Evolutionary conservation across 2,329 filamentous ascomycete genomes (phyloP).

Genomic region (Pseudogymnoascus sp.): DNA sequence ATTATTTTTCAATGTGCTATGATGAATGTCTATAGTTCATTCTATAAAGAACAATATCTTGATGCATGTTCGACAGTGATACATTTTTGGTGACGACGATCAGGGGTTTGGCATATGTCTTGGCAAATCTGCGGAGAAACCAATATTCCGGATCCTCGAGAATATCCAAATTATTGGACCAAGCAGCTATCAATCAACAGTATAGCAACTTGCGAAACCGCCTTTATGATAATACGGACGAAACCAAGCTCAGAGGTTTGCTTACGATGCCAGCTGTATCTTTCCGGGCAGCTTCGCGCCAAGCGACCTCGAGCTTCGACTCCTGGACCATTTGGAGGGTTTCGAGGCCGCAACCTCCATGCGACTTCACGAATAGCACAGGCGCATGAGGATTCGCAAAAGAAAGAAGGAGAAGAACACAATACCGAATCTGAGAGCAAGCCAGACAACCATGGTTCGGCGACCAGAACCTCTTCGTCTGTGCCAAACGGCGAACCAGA

Average conservation of each 20-base stretch:
- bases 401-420: constrained; percentile 1
- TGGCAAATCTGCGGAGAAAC: not conserved
- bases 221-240: constrained; percentile 29
- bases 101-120: constrained; percentile 4
- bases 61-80: not conserved
- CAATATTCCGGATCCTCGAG: not conserved
- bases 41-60: not conserved
- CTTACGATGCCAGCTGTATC: constrained; percentile 26
- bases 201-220: constrained; percentile 14
- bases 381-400: constrained; percentile 1
- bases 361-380: not conserved
- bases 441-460: not conserved
- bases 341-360: not conserved
- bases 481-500: not conserved
- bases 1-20: not conserved
- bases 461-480: not conserved
- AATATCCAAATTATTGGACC: constrained; percentile 8
- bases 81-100: not conserved
- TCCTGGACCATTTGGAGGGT: not conserved
- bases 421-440: not conserved
- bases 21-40: not conserved
- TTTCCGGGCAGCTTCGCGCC: constrained; percentile 16
- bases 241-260: constrained; percentile 24
- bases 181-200: not conserved
- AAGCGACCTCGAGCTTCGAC: not conserved